Base-by-base conservation (phyloP, 495 filamentous ascomycete genomes). In the Tetracladium marchalianum region DNA sequence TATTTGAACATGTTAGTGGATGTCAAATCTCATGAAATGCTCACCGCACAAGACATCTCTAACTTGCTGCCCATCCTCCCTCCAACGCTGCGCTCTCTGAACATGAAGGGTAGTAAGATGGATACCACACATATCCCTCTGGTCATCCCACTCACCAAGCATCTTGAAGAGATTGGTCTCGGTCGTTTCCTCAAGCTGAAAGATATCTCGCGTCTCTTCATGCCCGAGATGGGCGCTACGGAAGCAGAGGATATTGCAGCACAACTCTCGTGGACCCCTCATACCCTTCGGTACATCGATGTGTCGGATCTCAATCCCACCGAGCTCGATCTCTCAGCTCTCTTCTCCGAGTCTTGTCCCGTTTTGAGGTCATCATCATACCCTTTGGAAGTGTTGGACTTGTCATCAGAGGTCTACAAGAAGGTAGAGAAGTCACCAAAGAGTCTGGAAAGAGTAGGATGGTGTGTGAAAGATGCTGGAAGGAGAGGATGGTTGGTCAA, bases 331-430 rank as follows among this genome's bases (percentile, higher is more conserved):
- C 68, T 86, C 8, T 63, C 70, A 0, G 74, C 76, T 7, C 72
- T 93, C 31, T 84, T 85, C 60, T 42, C 45, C 19, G 69, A 64
- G 40, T 59, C 65, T 12, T 85, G 78, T 49, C 63, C 72, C 2
- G 63, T 92, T 9, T 72, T 90, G 41, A 71, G 73, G 18, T 4
- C 5, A 8, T 31, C 31, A 8, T 81, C 81, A 16, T 71, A 77
- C 44, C 87, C 87, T 11, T 73, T 94, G 8, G 80, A 85, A 53
- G 87, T 94, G 7, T 67, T 94, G 24, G 87, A 94, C 56, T 63
- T 94, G 19, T 72, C 75, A 35, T 80, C 87, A 39, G 85, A 86
- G 51, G 71, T 84, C 45, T 68, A 65, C 39, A 56, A 55, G 43
- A 51, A 54, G 33, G n/a, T 58, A 5, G 55, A 52, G 32, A 55